These are phyloP conservation scores for Phoma sp. DNA, from an alignment of 2,329 filamentous ascomycete genomes.

Conservation along the genomic window DNA sequence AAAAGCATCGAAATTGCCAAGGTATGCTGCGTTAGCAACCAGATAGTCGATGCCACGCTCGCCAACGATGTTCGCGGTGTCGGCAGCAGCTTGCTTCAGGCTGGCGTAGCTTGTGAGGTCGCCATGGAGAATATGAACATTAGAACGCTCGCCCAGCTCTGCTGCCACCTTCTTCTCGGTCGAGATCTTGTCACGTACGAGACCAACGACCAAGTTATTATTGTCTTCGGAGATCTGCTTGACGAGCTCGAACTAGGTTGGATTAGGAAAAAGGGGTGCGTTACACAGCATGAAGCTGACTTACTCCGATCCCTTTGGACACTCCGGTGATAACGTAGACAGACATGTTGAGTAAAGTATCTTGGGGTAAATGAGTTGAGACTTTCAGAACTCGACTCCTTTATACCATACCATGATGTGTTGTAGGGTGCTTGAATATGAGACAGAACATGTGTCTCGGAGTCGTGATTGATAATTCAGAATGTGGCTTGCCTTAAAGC, in stretches of 20 bases:
- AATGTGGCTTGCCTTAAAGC: no score
- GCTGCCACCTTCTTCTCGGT: constrained; percentile 53
- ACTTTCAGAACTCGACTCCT: no score
- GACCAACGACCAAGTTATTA: constrained; percentile 30
- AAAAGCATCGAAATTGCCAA: constrained; percentile 38
- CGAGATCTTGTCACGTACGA: constrained; percentile 49
- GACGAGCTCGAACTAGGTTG: constrained; percentile 57
- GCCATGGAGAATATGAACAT: constrained; percentile 32
- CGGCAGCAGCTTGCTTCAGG: constrained; percentile 30
- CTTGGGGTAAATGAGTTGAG: no score
- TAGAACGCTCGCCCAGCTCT: constrained; percentile 44
- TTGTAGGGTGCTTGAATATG: no score
- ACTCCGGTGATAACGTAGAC: constrained; percentile 39
- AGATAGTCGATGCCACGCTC: constrained; percentile 56
- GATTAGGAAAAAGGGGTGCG: neutral
- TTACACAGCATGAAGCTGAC: constrained; percentile 5
- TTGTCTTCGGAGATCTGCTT: constrained; percentile 54
- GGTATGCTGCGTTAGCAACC: constrained; percentile 58
- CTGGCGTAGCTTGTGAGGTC: constrained; percentile 30
- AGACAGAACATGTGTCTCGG: no score
- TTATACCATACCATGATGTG: no score
- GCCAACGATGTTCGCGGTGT: constrained; percentile 24
- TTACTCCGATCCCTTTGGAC: constrained; percentile 38
- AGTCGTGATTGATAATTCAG: no score
- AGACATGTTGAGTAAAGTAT: constrained; percentile 23